Conservation (phyloP, 1,284 basidiomycete genomes). For the Heterobasidion parviporum region DNA sequence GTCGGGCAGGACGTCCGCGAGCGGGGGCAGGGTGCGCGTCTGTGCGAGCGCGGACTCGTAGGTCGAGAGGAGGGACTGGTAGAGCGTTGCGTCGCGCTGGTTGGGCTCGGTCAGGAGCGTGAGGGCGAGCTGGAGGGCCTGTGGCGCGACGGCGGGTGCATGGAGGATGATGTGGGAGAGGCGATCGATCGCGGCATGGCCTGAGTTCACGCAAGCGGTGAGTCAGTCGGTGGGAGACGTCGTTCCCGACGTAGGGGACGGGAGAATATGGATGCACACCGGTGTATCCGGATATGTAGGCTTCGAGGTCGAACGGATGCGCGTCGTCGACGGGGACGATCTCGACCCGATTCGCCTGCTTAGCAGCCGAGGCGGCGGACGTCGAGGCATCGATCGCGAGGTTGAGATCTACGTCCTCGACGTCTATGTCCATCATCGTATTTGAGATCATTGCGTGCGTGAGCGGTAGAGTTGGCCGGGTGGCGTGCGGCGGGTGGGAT, state of each 20-base stretch:
- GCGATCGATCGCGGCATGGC: slow-evolving; percentile 60
- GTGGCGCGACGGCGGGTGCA: slow-evolving; percentile 59
- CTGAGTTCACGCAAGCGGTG: slow-evolving; percentile 26
- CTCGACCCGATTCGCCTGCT: not conserved
- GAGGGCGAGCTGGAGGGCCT: slow-evolving; percentile 59
- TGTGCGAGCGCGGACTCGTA: slow-evolving; percentile 44
- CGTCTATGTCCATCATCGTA: slow-evolving; percentile 21
- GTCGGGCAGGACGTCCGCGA: slow-evolving; percentile 39
- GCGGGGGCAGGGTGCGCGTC: slow-evolving; percentile 36
- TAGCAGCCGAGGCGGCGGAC: slow-evolving; percentile 5
- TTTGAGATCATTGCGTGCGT: not conserved
- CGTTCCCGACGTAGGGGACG: not conserved
- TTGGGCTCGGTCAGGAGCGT: slow-evolving; percentile 46
- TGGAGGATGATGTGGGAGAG: slow-evolving; percentile 55
- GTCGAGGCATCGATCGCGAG: slow-evolving; percentile 5
- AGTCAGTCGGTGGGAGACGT: not conserved
- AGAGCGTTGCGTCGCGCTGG: slow-evolving; percentile 48
- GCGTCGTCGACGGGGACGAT: slow-evolving; percentile 54
- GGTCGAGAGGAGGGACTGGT: slow-evolving; percentile 41
- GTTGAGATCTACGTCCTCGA: slow-evolving; percentile 16
- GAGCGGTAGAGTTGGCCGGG: not conserved
- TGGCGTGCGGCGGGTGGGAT: not conserved
- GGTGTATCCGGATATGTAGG: slow-evolving; percentile 55
- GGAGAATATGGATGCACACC: slow-evolving; percentile 27
- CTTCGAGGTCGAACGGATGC: slow-evolving; percentile 75